These are phyloP conservation scores for Aspergillus fructus DNA, from an alignment of 2,329 filamentous ascomycete species.

Conservation along the genomic window DNA sequence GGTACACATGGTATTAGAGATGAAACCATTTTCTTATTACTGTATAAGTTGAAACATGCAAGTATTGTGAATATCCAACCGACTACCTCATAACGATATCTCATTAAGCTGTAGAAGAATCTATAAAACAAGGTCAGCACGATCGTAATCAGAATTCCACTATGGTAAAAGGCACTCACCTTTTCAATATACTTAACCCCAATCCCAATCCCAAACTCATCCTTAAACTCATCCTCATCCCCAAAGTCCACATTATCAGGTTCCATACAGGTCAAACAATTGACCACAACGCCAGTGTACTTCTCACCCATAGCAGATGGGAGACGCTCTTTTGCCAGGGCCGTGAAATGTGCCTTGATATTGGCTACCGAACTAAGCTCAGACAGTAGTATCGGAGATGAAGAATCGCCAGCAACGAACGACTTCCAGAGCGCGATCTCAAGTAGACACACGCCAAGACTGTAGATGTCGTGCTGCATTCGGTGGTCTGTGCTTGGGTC, in stretches of 20 bases:
- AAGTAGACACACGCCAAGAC: conserved; percentile 54
- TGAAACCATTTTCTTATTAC: too few relatives aligned
- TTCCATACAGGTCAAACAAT: conserved; percentile 2
- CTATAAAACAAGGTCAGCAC: too few relatives aligned
- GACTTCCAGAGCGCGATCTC: conserved; percentile 48
- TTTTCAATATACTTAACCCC: conserved; percentile 8
- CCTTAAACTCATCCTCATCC: conserved; percentile 1
- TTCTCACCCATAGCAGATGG: background rate
- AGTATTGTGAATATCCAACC: too few relatives aligned
- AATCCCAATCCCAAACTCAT: conserved; percentile 1
- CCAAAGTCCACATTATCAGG: background rate
- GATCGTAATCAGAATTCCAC: too few relatives aligned
- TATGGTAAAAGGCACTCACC: background rate
- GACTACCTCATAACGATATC: too few relatives aligned
- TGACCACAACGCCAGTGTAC: conserved; percentile 1
- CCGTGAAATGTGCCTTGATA: too few relatives aligned
- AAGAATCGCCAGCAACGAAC: background rate
- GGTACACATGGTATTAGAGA: too few relatives aligned
- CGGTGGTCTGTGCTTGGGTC: conserved; percentile 39
- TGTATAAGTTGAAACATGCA: too few relatives aligned
- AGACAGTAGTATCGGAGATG: too few relatives aligned
- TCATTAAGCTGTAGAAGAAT: too few relatives aligned
- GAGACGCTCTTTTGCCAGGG: background rate
- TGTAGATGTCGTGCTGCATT: conserved; percentile 59
- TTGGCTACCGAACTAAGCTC: too few relatives aligned